phyloP scores from a whole-genome alignment of 2,329 filamentous ascomycete species.

The Pseudogymnoascus sp. region DNA sequence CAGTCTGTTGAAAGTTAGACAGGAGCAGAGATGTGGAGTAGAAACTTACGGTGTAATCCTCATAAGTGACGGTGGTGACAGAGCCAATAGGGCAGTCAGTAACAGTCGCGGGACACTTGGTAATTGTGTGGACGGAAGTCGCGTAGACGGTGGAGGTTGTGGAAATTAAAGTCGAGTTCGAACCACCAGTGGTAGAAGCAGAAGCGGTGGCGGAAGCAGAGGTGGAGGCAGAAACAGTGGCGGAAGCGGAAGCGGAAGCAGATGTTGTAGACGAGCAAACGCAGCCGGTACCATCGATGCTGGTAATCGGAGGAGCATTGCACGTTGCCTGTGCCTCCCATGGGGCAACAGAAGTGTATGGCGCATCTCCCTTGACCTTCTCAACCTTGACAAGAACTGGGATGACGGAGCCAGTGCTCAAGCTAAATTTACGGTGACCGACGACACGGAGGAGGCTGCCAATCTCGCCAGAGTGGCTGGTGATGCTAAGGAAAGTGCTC shows the following conservation, averaged over 20 bases:
- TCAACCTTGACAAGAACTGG: slow-evolving; percentile 58
- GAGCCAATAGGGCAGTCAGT: slow-evolving; percentile 33
- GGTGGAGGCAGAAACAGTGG: not conserved
- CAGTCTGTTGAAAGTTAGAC: not conserved
- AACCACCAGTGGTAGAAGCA: not conserved
- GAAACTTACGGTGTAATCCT: not conserved
- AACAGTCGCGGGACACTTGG: slow-evolving; percentile 29
- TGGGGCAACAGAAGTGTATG: slow-evolving; percentile 26
- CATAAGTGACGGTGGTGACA: slow-evolving; percentile 27
- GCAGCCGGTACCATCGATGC: slow-evolving; percentile 24
- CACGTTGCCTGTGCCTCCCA: slow-evolving; percentile 39
- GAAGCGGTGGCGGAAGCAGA: not conserved
- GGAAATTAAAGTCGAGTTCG: not conserved
- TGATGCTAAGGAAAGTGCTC: slow-evolving; percentile 51
- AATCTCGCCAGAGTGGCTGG: slow-evolving; percentile 54
- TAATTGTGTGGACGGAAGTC: slow-evolving; percentile 15
- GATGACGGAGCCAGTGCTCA: slow-evolving; percentile 61
- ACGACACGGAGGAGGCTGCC: slow-evolving; percentile 45
- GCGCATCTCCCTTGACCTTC: slow-evolving; percentile 30
- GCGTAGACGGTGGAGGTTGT: slow-evolving; percentile 14
- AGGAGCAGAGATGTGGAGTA: not conserved
- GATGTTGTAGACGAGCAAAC: slow-evolving; percentile 15
- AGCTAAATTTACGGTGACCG: slow-evolving; percentile 51
- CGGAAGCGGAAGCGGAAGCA: not conserved
- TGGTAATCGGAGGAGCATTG: slow-evolving; percentile 37